Base-by-base conservation (phyloP, 2,329 filamentous ascomycete genomes). In the Arthroderma sp. region DNA sequence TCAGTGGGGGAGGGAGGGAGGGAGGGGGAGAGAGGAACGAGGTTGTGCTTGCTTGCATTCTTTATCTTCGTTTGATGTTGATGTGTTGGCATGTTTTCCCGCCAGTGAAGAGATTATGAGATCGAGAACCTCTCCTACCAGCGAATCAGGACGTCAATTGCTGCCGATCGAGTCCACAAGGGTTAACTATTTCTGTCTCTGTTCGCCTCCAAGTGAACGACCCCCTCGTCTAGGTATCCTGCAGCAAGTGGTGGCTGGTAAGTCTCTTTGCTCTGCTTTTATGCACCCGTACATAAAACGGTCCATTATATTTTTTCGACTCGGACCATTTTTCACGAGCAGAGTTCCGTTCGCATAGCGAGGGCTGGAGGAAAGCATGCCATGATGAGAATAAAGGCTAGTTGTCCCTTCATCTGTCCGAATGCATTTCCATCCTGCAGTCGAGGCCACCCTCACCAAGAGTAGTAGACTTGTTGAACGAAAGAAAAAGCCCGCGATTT, bases 71-170 rank as follows among this genome's bases (percentile, higher is more conserved):
- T 53, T 50, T 46, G 54, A 48, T 51, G 48, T 53, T 64, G 85
- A 87, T 93, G 86, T 83, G 86, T 74, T 93, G 86, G 86, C 86
- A 81, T 80, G 71, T 73, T 73, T 82, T 74, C 73, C 78, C 76
- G 76, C 84, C 84, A 89, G 81, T 88, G 79, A 74, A 80, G 77
- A 71, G 71, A 72, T 74, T 68, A 68, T 70, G 69, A 72, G 70
- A 73, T 63, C 61, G 65, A 68, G 68, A 68, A 71, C 70, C 68
- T 71, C 64, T 62, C 66, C 46, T 22, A 63, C 66, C 64, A 64
- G 61, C 68, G 61, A 65, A 59, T 59, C 55, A 59, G 52, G 53
- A 52, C 57, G 54, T 57, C 58, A 63, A 59, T 58, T 53, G 61
- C 55, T 56, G 59, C 53, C 56, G 58, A 62, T 60, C 61, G 46